phyloP scores from a whole-genome alignment of 306 rosid genomes.

The Delonix regia region DNA sequence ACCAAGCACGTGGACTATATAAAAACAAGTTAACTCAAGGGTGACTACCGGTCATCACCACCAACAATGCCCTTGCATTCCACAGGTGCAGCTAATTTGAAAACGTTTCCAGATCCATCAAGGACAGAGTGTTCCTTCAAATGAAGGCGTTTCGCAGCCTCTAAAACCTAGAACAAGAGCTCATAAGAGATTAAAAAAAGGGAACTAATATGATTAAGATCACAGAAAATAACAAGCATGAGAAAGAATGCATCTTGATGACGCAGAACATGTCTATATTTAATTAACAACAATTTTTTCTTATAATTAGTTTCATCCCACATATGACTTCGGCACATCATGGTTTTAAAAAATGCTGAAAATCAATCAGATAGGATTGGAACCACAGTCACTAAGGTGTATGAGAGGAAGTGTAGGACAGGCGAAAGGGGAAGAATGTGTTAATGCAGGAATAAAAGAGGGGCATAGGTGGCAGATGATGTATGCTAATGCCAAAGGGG shows the following conservation, averaged over 20 bases:
- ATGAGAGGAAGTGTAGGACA: background rate
- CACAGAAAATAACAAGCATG: background rate
- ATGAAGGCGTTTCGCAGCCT: constrained; percentile 94
- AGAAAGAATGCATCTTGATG: constrained; percentile 10
- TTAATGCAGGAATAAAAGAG: background rate
- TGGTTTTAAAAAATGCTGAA: constrained; percentile 18
- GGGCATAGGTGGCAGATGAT: background rate
- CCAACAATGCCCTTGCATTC: constrained; percentile 99
- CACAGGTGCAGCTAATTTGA: constrained; percentile 97
- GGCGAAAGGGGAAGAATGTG: background rate
- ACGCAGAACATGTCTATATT: constrained; percentile 21
- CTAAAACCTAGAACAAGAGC: constrained; percentile 65
- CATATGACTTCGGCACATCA: background rate
- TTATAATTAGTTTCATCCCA: constrained; percentile 2
- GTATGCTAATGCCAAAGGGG: background rate
- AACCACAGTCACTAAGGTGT: background rate
- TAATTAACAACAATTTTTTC: background rate
- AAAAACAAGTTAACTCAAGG: constrained; percentile 23
- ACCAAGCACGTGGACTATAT: constrained; percentile 29
- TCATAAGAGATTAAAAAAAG: constrained; percentile 33
- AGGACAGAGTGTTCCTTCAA: constrained; percentile 84
- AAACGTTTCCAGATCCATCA: constrained; percentile 89
- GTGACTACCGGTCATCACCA: constrained; percentile 89
- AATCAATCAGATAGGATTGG: constrained; percentile 7
- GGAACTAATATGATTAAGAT: constrained; percentile 6